Evolutionary conservation across 108 stramenopile species (phyloP), one percentile per base, ranked within the genome.

Genomic region (Craspedostauros australis): DNA sequence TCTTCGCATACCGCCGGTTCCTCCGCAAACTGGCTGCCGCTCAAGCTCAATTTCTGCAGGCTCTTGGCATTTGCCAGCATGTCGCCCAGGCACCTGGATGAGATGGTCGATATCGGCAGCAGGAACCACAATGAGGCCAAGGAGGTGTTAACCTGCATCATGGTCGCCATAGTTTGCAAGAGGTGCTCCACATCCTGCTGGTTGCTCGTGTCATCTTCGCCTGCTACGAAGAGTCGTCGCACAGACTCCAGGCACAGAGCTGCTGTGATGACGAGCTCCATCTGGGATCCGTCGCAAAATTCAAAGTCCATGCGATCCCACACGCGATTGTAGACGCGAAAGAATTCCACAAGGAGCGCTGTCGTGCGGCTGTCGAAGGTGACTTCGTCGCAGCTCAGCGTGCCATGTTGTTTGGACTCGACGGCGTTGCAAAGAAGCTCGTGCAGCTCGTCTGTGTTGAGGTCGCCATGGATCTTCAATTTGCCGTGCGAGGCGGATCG

Each of bases 121-220:
- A 62, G 43, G 12, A 62, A 20, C 60, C 60, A 62, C 18, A 62
- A 27, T 4, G 50, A 50, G 21, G 43, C 51, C 21, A 62, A 39
- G 19, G 30, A 32, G 5, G 50, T 24, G 20, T 42, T 62, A 31
- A 62, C 24, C 8, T 50, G 19, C 11, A 62, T 24, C 1, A 44
- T 37, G 5, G 60, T 27, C 1, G 60, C 49, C 19, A 62, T 22
- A 22, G 50, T 49, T 22, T 21, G 21, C 18, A 62, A 39, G 2
- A 51, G 14, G 8, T 29, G 40, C 42, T 41, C 54, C n/a, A 9
- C 11, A 25, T 48, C 37, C 12, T 40, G 39, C 22, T 20, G 42
- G 31, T 9, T 21, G n/a, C n/a, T n/a, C n/a, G n/a, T n/a, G n/a
- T n/a, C n/a, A 4, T 24, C 28, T 34, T 50, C 60, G 24, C n/a